Evolutionary conservation across 2,329 filamentous ascomycete genomes (phyloP).

Genomic region (Aspergillus sp.): DNA sequence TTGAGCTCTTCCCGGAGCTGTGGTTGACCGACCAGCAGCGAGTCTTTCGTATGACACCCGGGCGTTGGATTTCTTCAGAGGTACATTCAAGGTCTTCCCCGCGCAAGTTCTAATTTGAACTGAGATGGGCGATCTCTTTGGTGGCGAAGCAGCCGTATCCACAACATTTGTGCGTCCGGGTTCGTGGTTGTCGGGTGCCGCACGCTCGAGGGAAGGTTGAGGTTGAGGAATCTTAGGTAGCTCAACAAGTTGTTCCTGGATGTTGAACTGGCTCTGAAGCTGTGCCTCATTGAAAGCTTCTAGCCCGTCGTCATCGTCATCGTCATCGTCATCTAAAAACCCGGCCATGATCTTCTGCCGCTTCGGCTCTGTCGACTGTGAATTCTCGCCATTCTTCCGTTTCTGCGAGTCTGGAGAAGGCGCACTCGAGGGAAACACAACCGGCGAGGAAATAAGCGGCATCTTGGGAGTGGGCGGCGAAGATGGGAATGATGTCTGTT

Average conservation of each 20-base stretch:
- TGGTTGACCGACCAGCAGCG: constrained; percentile 54
- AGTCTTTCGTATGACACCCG: constrained; percentile 52
- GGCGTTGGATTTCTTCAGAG: constrained; percentile 35
- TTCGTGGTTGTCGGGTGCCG: constrained; percentile 1
- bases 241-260: constrained; percentile 25
- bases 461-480: constrained; percentile 36
- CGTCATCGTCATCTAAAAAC: constrained; percentile 41
- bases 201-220: neutral
- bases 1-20: constrained; percentile 53
- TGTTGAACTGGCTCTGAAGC: constrained; percentile 28
- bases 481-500: constrained; percentile 27
- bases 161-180: constrained; percentile 6
- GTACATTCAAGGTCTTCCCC: constrained; percentile 48
- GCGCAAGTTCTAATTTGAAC: constrained; percentile 48
- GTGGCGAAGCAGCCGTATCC: constrained; percentile 9
- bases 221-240: constrained; percentile 14
- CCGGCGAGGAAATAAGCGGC: constrained; percentile 44
- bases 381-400: constrained; percentile 36
- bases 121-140: constrained; percentile 15
- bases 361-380: constrained; percentile 36
- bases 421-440: constrained; percentile 36
- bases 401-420: constrained; percentile 39
- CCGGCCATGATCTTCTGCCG: constrained; percentile 42
- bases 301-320: constrained; percentile 31
- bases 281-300: constrained; percentile 30